These are phyloP conservation scores for Drosera spatulata DNA, from an alignment of 179 eudicot genomes.

Conservation along the genomic window DNA sequence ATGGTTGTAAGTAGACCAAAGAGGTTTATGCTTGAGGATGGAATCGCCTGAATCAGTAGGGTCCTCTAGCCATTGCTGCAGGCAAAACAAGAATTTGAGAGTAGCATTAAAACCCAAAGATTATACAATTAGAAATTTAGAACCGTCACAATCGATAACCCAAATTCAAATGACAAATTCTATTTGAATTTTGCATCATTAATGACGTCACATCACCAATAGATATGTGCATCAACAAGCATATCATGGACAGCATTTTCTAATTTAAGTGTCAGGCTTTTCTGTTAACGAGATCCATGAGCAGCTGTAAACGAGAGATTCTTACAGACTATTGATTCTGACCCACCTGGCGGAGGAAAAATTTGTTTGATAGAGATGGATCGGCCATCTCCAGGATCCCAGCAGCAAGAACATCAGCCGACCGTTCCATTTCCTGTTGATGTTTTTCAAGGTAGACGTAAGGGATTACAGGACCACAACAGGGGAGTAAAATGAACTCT, in stretches of 20 bases:
- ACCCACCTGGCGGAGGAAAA: conserved; percentile 90
- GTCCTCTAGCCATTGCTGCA: conserved; percentile 75
- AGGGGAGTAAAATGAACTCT: neutral
- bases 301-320: neutral
- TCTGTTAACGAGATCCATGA: too few species aligned
- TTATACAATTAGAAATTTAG: too few species aligned
- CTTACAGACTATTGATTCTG: conserved; percentile 1
- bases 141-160: too few species aligned
- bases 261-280: too few species aligned
- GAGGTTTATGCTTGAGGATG: conserved; percentile 84
- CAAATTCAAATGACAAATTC: too few species aligned
- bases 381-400: conserved; percentile 92
- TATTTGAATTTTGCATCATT: too few species aligned
- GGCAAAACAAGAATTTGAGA: conserved; percentile 3
- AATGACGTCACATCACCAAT: too few species aligned
- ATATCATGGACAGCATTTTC: too few species aligned
- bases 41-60: conserved; percentile 65
- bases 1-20: conserved; percentile 64
- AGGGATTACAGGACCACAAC: neutral
- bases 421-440: conserved; percentile 92
- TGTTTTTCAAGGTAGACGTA: conserved; percentile 7
- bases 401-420: conserved; percentile 98
- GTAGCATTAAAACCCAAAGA: neutral
- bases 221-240: too few species aligned
- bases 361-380: conserved; percentile 81